Evolutionary conservation across 495 filamentous ascomycete genomes (phyloP).

Genomic region (Tuber brumale): DNA sequence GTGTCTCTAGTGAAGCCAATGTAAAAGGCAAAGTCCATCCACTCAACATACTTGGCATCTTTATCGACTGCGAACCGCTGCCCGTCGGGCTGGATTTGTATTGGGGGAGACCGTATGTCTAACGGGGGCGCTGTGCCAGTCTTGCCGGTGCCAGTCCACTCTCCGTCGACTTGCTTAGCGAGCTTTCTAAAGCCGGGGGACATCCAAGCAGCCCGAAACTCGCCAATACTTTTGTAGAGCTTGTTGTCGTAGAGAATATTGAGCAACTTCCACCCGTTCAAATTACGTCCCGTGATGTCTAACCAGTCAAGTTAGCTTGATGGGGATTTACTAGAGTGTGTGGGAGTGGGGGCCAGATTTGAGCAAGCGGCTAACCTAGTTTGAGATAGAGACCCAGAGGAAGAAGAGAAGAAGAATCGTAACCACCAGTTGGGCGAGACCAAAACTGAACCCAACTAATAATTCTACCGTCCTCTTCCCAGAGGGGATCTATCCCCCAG

Average conservation of each 20-base stretch:
- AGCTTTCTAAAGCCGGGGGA: slow-evolving; percentile 46
- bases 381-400: slow-evolving; percentile 43
- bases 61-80: slow-evolving; percentile 45
- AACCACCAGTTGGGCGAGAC: slow-evolving; percentile 40
- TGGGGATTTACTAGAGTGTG: neutral
- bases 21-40: slow-evolving; percentile 54
- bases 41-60: slow-evolving; percentile 49
- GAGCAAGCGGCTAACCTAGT: slow-evolving; percentile 10
- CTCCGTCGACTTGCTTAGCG: slow-evolving; percentile 45
- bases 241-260: slow-evolving; percentile 50
- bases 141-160: slow-evolving; percentile 46
- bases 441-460: slow-evolving; percentile 47
- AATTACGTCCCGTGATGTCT: slow-evolving; percentile 49
- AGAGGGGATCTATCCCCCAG: slow-evolving; percentile 45
- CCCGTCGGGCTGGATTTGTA: slow-evolving; percentile 43
- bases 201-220: slow-evolving; percentile 46
- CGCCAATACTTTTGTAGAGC: slow-evolving; percentile 47
- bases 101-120: slow-evolving; percentile 44
- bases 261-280: slow-evolving; percentile 46
- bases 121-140: slow-evolving; percentile 41
- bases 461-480: slow-evolving; percentile 45
- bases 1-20: slow-evolving; percentile 46
- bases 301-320: slow-evolving; percentile 42
- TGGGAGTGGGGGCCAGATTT: neutral
- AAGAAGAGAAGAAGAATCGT: slow-evolving; percentile 45